These are phyloP conservation scores for Toxoplasma gondii DNA, from an alignment of 169 alveolate genomes.

Conservation along the genomic window DNA sequence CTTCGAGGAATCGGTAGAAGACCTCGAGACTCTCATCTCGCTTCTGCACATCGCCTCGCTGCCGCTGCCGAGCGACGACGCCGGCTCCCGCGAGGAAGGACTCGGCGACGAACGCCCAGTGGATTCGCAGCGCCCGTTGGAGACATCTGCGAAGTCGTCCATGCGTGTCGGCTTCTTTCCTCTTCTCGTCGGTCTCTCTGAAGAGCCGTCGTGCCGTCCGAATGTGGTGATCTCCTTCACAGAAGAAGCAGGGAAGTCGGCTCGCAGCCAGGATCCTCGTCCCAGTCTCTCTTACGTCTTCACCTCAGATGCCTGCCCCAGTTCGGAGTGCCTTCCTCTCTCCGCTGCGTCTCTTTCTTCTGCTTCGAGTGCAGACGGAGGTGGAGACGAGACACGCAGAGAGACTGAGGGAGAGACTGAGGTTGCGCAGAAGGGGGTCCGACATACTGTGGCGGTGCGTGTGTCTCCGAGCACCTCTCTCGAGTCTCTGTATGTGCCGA, in stretches of 20 bases:
- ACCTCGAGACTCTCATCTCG: not conserved
- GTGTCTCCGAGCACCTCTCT: not conserved
- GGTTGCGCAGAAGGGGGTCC: not conserved
- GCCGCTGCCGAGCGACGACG: not conserved
- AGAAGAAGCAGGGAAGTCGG: not conserved
- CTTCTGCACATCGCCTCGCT: not conserved
- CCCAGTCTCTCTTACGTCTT: not conserved
- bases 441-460: not conserved
- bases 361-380: not conserved
- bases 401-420: too few relatives aligned
- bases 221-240: not conserved
- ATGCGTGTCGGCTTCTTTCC: not conserved
- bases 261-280: not conserved
- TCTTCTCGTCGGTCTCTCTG: not conserved
- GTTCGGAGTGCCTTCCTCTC: not conserved
- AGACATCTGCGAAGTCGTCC: not conserved
- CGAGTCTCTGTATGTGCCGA: constrained; percentile 15
- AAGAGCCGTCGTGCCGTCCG: not conserved
- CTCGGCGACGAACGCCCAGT: not conserved
- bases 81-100: not conserved
- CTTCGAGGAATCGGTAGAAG: not conserved
- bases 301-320: not conserved
- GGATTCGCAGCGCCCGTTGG: not conserved
- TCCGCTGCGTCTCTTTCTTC: not conserved
- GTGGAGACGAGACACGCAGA: not conserved